Percentiles rank a stretch among this genome's conserved stretches.
Evolutionary conservation across 148 eudicot species (phyloP).

Genomic region (Vaccinium corymbosum): DNA sequence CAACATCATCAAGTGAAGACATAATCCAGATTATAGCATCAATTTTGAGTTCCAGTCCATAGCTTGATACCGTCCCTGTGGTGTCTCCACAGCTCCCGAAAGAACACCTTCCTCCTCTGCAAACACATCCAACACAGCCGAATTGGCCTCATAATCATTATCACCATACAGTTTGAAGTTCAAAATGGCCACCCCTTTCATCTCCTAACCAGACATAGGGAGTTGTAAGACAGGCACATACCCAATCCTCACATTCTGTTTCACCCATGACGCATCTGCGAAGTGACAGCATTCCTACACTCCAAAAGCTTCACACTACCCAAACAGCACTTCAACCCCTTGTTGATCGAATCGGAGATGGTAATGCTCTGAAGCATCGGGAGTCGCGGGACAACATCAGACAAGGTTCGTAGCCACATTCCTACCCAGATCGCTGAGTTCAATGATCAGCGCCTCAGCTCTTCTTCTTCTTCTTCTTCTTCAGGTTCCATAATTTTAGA

Average conservation of each 20-base stretch:
- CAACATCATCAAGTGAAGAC: not conserved
- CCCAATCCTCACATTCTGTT: not conserved
- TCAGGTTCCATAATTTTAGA: not conserved
- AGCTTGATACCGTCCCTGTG: not conserved
- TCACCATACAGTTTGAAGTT: not conserved
- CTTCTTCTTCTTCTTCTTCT: not conserved
- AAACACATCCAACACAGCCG: not conserved
- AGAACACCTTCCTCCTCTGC: not conserved
- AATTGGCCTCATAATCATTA: not conserved
- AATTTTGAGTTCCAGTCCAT: too few species aligned
- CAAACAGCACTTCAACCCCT: not conserved
- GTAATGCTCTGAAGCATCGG: not conserved
- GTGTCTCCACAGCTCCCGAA: not conserved
- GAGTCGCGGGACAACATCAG: not conserved
- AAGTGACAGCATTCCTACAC: not conserved
- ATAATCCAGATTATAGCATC: not conserved
- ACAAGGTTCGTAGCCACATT: not conserved
- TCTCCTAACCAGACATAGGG: not conserved
- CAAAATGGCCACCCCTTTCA: not conserved
- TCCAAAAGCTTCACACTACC: not conserved
- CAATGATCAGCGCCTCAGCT: too few species aligned
- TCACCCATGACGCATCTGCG: not conserved
- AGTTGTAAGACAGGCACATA: not conserved
- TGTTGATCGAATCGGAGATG: not conserved
- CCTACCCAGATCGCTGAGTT: too few species aligned